Percentiles rank a stretch among this genome's conserved stretches.
These are phyloP conservation scores for Salix purpurea DNA, from an alignment of 345 rosid genomes.

Conservation along the genomic window DNA sequence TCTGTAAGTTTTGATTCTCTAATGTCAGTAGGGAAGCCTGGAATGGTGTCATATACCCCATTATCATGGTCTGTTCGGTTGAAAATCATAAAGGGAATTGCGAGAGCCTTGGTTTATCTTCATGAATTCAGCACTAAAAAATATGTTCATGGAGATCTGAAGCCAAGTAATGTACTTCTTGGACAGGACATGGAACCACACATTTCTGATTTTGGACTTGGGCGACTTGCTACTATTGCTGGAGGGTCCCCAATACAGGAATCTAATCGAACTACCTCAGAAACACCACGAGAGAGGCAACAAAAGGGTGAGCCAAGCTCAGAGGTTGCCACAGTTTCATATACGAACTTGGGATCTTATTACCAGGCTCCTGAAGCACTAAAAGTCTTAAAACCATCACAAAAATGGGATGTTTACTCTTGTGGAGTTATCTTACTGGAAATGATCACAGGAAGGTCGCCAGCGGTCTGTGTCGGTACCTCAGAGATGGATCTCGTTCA, in stretches of 20 bases:
- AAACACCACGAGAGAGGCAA: slow-evolving; percentile 58
- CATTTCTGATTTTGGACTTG: slow-evolving; percentile 85
- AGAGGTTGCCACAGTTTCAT: slow-evolving; percentile 48
- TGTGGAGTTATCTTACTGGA: slow-evolving; percentile 81
- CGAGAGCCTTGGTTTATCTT: slow-evolving; percentile 75
- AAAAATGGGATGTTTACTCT: slow-evolving; percentile 96
- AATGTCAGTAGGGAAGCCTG: slow-evolving; percentile 60
- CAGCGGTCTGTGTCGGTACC: slow-evolving; percentile 49
- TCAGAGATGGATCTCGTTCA: slow-evolving; percentile 69
- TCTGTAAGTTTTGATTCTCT: slow-evolving; percentile 6
- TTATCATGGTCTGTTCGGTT: slow-evolving; percentile 70
- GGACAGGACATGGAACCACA: slow-evolving; percentile 72
- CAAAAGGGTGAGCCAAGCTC: slow-evolving; percentile 50
- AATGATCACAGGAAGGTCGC: slow-evolving; percentile 66
- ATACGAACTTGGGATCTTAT: slow-evolving; percentile 48
- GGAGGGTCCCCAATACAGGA: slow-evolving; percentile 79
- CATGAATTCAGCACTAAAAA: slow-evolving; percentile 92
- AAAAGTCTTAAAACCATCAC: slow-evolving; percentile 83
- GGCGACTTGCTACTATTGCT: slow-evolving; percentile 83
- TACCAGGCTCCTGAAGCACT: slow-evolving; percentile 91
- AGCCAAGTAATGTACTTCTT: slow-evolving; percentile 80
- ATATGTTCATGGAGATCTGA: slow-evolving; percentile 90
- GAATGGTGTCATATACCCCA: slow-evolving; percentile 55
- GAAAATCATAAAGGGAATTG: slow-evolving; percentile 66
- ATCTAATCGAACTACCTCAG: slow-evolving; percentile 44